These are phyloP conservation scores for Zoysia japonica DNA, from an alignment of 176 grass and related monocot species.

Conservation along the genomic window DNA sequence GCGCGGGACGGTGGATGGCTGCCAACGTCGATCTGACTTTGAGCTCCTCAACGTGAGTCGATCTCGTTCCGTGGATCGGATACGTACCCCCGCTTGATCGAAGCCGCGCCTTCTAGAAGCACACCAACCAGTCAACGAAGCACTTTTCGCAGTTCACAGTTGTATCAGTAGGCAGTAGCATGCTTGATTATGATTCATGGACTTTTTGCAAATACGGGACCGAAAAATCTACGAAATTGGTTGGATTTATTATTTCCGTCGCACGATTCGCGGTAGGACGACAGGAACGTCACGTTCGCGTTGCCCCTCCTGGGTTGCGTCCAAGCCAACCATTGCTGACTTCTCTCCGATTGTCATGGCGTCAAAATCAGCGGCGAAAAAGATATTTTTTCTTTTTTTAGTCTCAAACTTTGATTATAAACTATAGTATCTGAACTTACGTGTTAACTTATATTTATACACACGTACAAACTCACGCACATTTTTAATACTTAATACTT, in stretches of 20 bases:
- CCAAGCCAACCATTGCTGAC: constrained; percentile 24
- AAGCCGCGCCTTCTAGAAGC: background rate
- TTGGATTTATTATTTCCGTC: background rate
- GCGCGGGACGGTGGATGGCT: too few species aligned
- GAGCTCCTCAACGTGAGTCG: too few species aligned
- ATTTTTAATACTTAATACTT: too few species aligned
- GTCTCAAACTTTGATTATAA: too few species aligned
- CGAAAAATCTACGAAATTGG: background rate
- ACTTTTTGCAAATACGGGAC: background rate
- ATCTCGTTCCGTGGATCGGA: too few species aligned
- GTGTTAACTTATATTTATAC: too few species aligned
- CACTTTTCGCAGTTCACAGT: background rate
- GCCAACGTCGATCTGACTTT: too few species aligned
- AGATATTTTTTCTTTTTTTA: too few species aligned
- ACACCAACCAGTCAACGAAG: background rate
- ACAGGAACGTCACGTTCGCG: background rate
- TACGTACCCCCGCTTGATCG: too few species aligned
- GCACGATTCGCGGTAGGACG: background rate
- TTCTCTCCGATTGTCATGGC: background rate
- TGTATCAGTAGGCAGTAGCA: background rate
- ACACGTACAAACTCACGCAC: too few species aligned
- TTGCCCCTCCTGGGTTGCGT: background rate
- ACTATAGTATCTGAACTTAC: too few species aligned
- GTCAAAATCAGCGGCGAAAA: background rate
- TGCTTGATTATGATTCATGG: background rate